Percentiles rank a stretch among this genome's conserved stretches.
phyloP scores from a whole-genome alignment of 2,329 filamentous ascomycete genomes.

The Colletotrichum coccodes region DNA sequence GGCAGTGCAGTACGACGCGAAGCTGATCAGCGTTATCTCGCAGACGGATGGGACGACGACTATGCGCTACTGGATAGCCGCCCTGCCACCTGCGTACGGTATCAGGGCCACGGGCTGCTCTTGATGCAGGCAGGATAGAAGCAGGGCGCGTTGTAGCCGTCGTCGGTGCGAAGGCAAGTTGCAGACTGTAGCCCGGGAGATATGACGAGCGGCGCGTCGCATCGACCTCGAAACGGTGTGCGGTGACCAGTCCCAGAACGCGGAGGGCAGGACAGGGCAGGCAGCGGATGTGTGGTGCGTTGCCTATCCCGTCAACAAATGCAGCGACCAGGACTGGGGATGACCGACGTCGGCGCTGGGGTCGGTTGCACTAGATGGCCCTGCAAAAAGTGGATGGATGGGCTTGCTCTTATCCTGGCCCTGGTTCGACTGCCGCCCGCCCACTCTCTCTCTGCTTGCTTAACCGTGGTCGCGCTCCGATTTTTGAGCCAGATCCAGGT shows the following conservation, averaged over 20 bases:
- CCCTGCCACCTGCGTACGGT: neutral
- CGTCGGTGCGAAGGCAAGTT: constrained; percentile 2
- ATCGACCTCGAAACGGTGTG: neutral
- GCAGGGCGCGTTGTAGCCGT: constrained; percentile 18
- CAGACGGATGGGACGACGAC: neutral
- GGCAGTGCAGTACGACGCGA: neutral
- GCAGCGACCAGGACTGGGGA: constrained; percentile 7
- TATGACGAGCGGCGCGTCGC: constrained; percentile 15
- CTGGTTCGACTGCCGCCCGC: constrained; percentile 5
- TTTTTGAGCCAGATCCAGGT: neutral
- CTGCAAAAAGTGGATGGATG: constrained; percentile 18
- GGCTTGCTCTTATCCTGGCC: neutral
- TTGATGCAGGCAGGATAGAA: constrained; percentile 9
- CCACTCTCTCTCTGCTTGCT: neutral
- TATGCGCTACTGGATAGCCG: constrained; percentile 1
- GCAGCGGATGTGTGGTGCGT: neutral
- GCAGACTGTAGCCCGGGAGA: neutral
- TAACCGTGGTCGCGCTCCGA: neutral
- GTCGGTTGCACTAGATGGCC: neutral
- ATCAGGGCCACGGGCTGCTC: neutral
- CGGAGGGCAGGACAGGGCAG: constrained; percentile 3
- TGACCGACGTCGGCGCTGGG: constrained; percentile 30
- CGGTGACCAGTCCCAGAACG: neutral
- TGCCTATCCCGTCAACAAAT: constrained; percentile 19
- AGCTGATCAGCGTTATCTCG: constrained; percentile 17